Base-by-base conservation (phyloP, 768 basidiomycete species). In the Boletus pseudo-olivaceus region DNA sequence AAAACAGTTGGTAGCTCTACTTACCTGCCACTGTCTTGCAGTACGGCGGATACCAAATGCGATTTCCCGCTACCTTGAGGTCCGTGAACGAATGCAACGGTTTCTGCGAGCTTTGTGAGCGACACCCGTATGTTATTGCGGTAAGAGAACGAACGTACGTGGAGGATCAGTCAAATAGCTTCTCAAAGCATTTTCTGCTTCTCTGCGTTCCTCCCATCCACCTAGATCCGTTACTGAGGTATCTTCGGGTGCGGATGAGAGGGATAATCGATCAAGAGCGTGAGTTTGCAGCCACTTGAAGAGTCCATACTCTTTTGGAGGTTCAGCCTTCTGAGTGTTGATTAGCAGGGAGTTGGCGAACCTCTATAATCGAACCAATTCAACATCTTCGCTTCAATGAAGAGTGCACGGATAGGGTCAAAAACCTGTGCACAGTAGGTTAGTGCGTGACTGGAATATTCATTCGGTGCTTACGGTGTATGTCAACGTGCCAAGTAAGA, bases 401-500 rank as follows among this genome's bases (percentile, higher is more conserved):
- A 91, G 54, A 93, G 75, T 3, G 85, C 82, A 27, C 96, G 86
- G 39, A 99, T 81, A 3, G 94, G 94, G 69, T 98, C 93, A 63
- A 98, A 97, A 48, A 98, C 82, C 89, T 96, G 57, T 1, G 8
- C 55, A 49, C 43, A 19, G n/a, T 10, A 27, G 15, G 37, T 63
- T 10, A 19, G n/a, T 20, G 27, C 1, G 7, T 8, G 38, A 42
- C 8, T 17, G 9, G 49, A 20, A 46, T 17, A 33, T 35, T 20
- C n/a, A 53, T 29, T 37, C 26, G 3, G 5, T 51, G 72, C 84
- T 55, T 58, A 92, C 93, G 7, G 90, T 88, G 67, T 96, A 97
- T 20, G 91, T 91, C 35, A 98, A 62, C 3, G 88, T 87, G 11
- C 94, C 96, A n/a, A 98, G 68, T 2, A 98, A 72, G 69, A 98